Conservation (phyloP, 352 stramenopile genomes). For the Aphanomyces cochlioides region DNA sequence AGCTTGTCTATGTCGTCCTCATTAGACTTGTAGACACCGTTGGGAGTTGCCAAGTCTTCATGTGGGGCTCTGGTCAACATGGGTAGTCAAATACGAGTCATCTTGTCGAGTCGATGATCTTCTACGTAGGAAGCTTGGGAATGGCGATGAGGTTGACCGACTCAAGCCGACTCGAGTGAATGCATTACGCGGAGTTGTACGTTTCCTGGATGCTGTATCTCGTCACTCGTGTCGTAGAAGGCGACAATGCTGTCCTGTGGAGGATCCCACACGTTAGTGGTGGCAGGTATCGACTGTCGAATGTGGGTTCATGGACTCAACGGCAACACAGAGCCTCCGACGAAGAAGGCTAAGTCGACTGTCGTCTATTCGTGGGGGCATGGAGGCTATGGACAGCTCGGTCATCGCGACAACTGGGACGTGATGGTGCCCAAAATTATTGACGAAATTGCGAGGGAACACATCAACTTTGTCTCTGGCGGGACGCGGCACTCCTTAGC, state of each 20-base stretch:
- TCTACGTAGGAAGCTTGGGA: conserved; percentile 50
- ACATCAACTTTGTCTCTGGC: conserved; percentile 56
- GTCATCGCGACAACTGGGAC: conserved; percentile 74
- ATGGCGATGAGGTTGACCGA: conserved; percentile 51
- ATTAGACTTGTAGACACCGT: conserved; percentile 40
- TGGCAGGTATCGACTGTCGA: conserved; percentile 44
- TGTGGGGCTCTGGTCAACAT: conserved; percentile 60
- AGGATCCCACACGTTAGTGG: conserved; percentile 62
- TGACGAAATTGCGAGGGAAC: conserved; percentile 58
- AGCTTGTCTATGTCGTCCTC: background rate
- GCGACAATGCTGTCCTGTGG: conserved; percentile 51
- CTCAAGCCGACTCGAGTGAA: conserved; percentile 66
- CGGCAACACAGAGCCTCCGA: conserved; percentile 1
- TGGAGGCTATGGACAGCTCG: conserved; percentile 61
- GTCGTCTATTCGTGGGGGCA: conserved; percentile 69
- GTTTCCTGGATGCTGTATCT: conserved; percentile 1
- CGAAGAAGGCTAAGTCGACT: background rate
- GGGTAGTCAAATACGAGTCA: conserved; percentile 39
- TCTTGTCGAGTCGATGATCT: background rate
- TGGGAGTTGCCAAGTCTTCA: conserved; percentile 75
- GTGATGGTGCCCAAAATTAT: conserved; percentile 51
- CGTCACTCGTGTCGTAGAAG: conserved; percentile 46
- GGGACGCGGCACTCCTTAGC: conserved; percentile 66
- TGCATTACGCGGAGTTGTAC: conserved; percentile 59
- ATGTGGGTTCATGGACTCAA: background rate